Evolutionary conservation across 257 asterid genomes (phyloP), one percentile per base, ranked within the genome.

Genomic region (Primulina eburnea): DNA sequence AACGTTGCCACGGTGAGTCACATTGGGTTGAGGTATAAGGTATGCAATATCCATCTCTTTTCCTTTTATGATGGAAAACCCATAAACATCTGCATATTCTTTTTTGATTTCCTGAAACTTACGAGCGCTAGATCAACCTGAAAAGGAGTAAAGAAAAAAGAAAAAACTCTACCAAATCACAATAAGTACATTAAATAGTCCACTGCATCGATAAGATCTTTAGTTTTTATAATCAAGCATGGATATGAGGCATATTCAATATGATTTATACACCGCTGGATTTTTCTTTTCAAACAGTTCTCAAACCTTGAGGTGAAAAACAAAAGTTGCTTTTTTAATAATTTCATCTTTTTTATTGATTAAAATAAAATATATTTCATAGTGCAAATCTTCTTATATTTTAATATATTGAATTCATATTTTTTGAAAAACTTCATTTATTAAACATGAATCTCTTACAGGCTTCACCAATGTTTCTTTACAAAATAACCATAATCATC

Each of bases 21-120:
- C 79, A 82, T 78, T 82, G 30, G 92, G 71, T 74, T 73, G 84
- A 43, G 81, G 75, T 64, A 82, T 68, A 79, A 73, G 53, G 66
- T 83, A 78, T 50, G 82, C 59, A 63, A 77, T 65, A 55, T 47
- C 56, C 56, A 47, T 47, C 56, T 47, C 20, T 47, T 47, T 47
- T 47, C 56, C n/a, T 43, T 43, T 47, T 47, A 47, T 47, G 56
- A 47, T 47, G 56, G 56, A 47, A 47, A 47, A 16, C 20, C 7
- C 56, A 14, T 47, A 47, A 14, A 14, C 20, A 47, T 47, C 8
- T 47, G 56, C 56, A 16, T 16, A 47, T 47, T 14, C 56, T 47
- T 16, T 20, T 47, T 16, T 47, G 56, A 47, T 47, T 47, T 47
- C 56, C 20, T 47, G 56, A 47, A 47, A 16, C 8, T 16, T 16